These are phyloP conservation scores for Astrephomene gubernaculifera DNA, from an alignment of 139 green algal species.

Conservation along the genomic window DNA sequence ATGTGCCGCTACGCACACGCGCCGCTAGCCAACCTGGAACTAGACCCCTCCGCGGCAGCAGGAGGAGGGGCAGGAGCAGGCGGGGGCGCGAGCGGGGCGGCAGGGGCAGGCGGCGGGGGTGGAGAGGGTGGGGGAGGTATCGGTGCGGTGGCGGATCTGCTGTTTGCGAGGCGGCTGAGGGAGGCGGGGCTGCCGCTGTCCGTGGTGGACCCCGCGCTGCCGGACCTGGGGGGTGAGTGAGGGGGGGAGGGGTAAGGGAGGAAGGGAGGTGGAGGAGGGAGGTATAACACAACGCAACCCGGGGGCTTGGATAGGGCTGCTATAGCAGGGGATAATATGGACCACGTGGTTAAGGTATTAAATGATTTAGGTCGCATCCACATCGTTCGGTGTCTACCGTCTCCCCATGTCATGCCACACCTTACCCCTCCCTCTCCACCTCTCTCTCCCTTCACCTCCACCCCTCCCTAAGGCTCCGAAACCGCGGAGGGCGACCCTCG, in stretches of 20 bases:
- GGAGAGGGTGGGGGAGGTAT: constrained; percentile 1
- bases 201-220: constrained; percentile 69
- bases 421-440: no score
- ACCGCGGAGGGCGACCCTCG: constrained; percentile 12
- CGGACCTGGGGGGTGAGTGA: constrained; percentile 63
- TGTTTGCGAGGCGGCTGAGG: constrained; percentile 80
- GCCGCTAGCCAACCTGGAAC: constrained; percentile 81
- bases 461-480: constrained; percentile 4
- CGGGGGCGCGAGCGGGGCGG: not conserved
- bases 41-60: constrained; percentile 38
- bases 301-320: no score
- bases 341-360: no score
- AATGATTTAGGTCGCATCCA: no score
- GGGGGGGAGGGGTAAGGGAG: constrained; percentile 9
- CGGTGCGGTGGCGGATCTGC: constrained; percentile 74
- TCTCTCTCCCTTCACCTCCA: no score
- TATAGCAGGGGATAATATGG: no score
- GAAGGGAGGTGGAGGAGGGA: not conserved
- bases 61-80: not conserved
- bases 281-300: no score
- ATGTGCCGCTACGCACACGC: constrained; percentile 89
- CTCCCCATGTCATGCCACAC: no score
- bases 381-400: no score
- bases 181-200: constrained; percentile 87
- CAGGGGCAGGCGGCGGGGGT: not conserved